Percentiles rank a stretch among this genome's conserved stretches.
These are phyloP conservation scores for Aspergillus arachidicola DNA, from an alignment of 2,329 filamentous ascomycete genomes.

Conservation along the genomic window DNA sequence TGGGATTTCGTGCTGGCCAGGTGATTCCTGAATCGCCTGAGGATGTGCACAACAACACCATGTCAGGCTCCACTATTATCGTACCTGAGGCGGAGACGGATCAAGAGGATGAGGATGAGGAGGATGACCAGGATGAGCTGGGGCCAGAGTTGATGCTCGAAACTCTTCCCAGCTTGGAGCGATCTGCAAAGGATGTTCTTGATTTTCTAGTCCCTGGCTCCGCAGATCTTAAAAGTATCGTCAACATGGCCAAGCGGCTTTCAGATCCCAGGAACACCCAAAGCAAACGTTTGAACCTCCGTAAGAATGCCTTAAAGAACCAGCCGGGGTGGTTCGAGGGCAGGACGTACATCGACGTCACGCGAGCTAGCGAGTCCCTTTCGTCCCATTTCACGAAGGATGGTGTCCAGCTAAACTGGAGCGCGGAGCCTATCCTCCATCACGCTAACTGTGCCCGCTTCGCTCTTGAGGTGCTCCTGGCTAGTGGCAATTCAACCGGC, in stretches of 20 bases:
- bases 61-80: slow-evolving; percentile 34
- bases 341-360: slow-evolving; percentile 40
- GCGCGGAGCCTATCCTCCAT: slow-evolving; percentile 43
- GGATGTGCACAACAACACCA: slow-evolving; percentile 34
- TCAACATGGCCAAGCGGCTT: slow-evolving; percentile 33
- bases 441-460: slow-evolving; percentile 48
- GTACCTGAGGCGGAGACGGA: slow-evolving; percentile 29
- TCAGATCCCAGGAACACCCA: slow-evolving; percentile 31
- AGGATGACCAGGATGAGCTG: slow-evolving; percentile 19
- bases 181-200: slow-evolving; percentile 37
- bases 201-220: slow-evolving; percentile 38
- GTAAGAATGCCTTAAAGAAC: slow-evolving; percentile 25
- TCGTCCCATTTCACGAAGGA: slow-evolving; percentile 24
- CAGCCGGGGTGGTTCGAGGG: slow-evolving; percentile 31
- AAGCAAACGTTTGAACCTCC: slow-evolving; percentile 30
- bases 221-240: slow-evolving; percentile 28
- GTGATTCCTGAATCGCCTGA: slow-evolving; percentile 30
- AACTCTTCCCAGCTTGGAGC: slow-evolving; percentile 41
- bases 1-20: slow-evolving; percentile 11
- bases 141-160: slow-evolving; percentile 43
- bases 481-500: slow-evolving; percentile 23
- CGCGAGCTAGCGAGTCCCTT: slow-evolving; percentile 33
- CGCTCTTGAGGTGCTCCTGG: slow-evolving; percentile 43
- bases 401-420: slow-evolving; percentile 28
- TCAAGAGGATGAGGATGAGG: slow-evolving; percentile 12